Evolutionary conservation across 805 yeast species (phyloP).

Genomic region (Wickerhamiella vanderwaltii): DNA sequence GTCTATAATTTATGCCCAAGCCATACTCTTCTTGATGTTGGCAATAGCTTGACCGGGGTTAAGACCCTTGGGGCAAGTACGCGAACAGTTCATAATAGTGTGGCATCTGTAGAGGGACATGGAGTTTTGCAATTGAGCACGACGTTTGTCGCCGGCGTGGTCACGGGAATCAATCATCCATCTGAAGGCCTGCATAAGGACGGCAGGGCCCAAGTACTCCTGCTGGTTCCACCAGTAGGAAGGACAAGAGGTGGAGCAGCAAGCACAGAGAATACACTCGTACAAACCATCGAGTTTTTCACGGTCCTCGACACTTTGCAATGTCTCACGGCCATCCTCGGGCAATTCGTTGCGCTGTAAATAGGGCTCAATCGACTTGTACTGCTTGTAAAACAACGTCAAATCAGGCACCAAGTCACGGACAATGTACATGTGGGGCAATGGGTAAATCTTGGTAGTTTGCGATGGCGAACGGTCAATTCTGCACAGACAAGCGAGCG

Average conservation of each 20-base stretch:
- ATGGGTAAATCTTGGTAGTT: constrained; percentile 81
- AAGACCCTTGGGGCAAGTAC: constrained; percentile 96
- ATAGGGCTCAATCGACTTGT: constrained; percentile 95
- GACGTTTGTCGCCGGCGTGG: constrained; percentile 71
- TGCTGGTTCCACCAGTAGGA: constrained; percentile 99
- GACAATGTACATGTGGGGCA: constrained; percentile 97
- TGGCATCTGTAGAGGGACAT: constrained; percentile 98
- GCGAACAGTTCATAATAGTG: constrained; percentile 97
- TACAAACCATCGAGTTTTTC: constrained; percentile 92
- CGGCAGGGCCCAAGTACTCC: constrained; percentile 97
- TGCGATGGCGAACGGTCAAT: constrained; percentile 69
- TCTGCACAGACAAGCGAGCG: constrained; percentile 91
- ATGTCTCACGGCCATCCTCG: constrained; percentile 82
- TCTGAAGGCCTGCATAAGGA: constrained; percentile 96
- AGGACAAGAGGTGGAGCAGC: constrained; percentile 98
- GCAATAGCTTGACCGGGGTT: constrained; percentile 98
- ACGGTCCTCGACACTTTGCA: constrained; percentile 85
- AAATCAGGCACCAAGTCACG: constrained; percentile 96
- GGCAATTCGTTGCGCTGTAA: constrained; percentile 74
- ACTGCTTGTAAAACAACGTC: constrained; percentile 95
- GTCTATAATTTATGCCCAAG: constrained; percentile 32
- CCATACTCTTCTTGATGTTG: constrained; percentile 86
- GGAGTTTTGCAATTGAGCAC: constrained; percentile 83
- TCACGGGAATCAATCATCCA: constrained; percentile 98
- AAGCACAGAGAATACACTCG: constrained; percentile 96